Conservation (phyloP, 768 basidiomycete species). For the Gloeopeniophorella convolvens region DNA sequence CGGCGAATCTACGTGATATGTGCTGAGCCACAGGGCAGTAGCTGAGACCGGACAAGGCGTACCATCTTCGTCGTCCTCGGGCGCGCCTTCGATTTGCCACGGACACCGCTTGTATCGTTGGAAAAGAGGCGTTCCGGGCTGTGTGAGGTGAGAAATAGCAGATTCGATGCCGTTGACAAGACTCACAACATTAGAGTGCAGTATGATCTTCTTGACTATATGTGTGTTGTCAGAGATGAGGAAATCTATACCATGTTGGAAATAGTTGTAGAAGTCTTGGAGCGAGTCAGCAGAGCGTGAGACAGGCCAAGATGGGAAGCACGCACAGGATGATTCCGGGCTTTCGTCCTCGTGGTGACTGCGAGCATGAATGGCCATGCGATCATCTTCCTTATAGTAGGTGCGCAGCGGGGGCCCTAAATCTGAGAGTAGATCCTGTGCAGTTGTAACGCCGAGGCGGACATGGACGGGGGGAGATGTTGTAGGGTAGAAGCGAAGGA, state of each 20-base stretch:
- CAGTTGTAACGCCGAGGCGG: constrained; percentile 66
- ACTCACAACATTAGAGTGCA: constrained; percentile 83
- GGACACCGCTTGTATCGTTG: constrained; percentile 89
- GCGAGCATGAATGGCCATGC: constrained; percentile 77
- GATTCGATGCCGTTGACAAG: neutral
- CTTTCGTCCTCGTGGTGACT: constrained; percentile 36
- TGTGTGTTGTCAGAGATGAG: constrained; percentile 68
- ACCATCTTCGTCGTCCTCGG: constrained; percentile 85
- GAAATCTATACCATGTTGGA: constrained; percentile 86
- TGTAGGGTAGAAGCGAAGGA: constrained; percentile 59
- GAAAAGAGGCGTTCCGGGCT: constrained; percentile 88
- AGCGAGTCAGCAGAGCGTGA: constrained; percentile 1
- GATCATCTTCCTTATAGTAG: constrained; percentile 84
- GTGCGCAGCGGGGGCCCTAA: constrained; percentile 71
- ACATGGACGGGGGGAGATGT: constrained; percentile 48
- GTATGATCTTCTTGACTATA: constrained; percentile 73
- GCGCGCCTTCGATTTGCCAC: constrained; percentile 77
- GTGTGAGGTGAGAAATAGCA: neutral
- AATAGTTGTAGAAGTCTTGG: constrained; percentile 88
- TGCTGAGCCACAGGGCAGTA: constrained; percentile 4
- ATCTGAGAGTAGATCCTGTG: constrained; percentile 74
- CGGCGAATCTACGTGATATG: constrained; percentile 48
- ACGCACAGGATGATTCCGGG: constrained; percentile 45
- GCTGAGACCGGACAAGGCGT: constrained; percentile 8
- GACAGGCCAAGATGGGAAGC: neutral